Evolutionary conservation across 1,284 basidiomycete species (phyloP).

Genomic region (Vanrija pseudolonga): DNA sequence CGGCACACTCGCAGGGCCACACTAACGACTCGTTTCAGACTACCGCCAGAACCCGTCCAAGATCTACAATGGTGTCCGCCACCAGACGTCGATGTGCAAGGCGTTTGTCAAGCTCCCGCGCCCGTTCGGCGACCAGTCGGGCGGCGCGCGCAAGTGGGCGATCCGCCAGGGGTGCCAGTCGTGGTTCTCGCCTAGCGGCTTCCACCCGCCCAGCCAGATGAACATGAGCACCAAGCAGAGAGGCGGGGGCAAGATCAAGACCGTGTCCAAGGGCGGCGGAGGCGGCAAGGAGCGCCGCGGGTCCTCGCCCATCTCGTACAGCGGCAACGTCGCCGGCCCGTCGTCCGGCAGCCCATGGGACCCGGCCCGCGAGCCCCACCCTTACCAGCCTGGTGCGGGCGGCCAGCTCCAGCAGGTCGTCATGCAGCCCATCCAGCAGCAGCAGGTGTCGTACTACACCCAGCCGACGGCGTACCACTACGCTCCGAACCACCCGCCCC

Average conservation of each 20-base stretch:
- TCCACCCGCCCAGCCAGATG: slow-evolving; percentile 28
- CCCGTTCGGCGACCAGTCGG: slow-evolving; percentile 48
- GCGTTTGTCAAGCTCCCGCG: slow-evolving; percentile 48
- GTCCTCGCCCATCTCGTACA: neutral
- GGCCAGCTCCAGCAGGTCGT: neutral
- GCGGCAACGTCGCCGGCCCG: slow-evolving; percentile 2
- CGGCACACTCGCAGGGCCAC: too few species aligned
- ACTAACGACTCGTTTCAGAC: slow-evolving; percentile 21
- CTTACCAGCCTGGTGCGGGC: neutral
- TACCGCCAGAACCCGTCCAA: slow-evolving; percentile 48
- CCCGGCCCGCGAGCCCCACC: slow-evolving; percentile 6
- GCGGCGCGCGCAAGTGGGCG: slow-evolving; percentile 47
- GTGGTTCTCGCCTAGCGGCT: slow-evolving; percentile 42
- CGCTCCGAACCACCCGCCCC: neutral
- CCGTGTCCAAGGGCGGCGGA: neutral
- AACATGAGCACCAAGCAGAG: slow-evolving; percentile 4
- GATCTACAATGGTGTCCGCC: slow-evolving; percentile 51
- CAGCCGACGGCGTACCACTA: neutral
- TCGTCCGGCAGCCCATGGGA: slow-evolving; percentile 15
- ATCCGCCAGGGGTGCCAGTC: slow-evolving; percentile 47
- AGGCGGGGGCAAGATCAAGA: slow-evolving; percentile 1
- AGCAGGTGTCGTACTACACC: neutral
- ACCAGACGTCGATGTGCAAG: slow-evolving; percentile 49
- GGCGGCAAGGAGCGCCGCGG: slow-evolving; percentile 7
- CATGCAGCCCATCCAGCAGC: neutral